A percentile compares a stretch with the other conserved stretches of the same genome.
phyloP scores from a whole-genome alignment of 1,139 yeast species.

The Candida albicans region DNA sequence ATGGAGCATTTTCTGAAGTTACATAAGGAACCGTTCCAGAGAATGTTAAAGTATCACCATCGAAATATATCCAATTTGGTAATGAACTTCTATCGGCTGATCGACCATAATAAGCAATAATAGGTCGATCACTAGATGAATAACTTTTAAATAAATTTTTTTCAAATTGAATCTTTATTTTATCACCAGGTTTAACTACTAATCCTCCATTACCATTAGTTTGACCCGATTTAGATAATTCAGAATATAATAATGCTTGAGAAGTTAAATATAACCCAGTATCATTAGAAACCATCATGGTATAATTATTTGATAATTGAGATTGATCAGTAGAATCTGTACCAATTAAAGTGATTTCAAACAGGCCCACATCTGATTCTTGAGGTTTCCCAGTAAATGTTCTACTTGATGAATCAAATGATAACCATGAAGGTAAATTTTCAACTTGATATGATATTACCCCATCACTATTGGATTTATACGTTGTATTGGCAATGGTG shows the following conservation, averaged over 20 bases:
- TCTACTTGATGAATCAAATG: slow-evolving; percentile 61
- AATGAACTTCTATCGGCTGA: slow-evolving; percentile 79
- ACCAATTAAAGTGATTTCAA: slow-evolving; percentile 58
- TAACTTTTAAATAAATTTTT: slow-evolving; percentile 52
- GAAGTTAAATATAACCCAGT: slow-evolving; percentile 50
- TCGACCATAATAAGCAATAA: slow-evolving; percentile 79
- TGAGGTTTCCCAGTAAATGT: slow-evolving; percentile 73
- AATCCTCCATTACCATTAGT: slow-evolving; percentile 76
- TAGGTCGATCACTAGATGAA: slow-evolving; percentile 43
- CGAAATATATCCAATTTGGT: slow-evolving; percentile 85
- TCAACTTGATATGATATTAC: slow-evolving; percentile 56
- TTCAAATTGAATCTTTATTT: slow-evolving; percentile 64
- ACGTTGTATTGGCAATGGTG: slow-evolving; percentile 71
- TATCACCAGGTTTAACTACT: slow-evolving; percentile 68
- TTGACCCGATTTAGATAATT: slow-evolving; percentile 56
- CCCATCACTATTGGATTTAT: slow-evolving; percentile 43
- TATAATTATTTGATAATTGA: slow-evolving; percentile 45
- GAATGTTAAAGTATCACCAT: slow-evolving; percentile 62
- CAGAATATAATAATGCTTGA: slow-evolving; percentile 41
- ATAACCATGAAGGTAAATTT: slow-evolving; percentile 74
- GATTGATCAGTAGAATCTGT: slow-evolving; percentile 55
- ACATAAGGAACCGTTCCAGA: slow-evolving; percentile 87
- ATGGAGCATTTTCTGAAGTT: slow-evolving; percentile 85
- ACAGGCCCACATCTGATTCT: slow-evolving; percentile 46
- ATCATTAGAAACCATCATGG: slow-evolving; percentile 57